These are phyloP conservation scores for Pisolithus sp. DNA, from an alignment of 768 basidiomycete genomes.

Conservation along the genomic window DNA sequence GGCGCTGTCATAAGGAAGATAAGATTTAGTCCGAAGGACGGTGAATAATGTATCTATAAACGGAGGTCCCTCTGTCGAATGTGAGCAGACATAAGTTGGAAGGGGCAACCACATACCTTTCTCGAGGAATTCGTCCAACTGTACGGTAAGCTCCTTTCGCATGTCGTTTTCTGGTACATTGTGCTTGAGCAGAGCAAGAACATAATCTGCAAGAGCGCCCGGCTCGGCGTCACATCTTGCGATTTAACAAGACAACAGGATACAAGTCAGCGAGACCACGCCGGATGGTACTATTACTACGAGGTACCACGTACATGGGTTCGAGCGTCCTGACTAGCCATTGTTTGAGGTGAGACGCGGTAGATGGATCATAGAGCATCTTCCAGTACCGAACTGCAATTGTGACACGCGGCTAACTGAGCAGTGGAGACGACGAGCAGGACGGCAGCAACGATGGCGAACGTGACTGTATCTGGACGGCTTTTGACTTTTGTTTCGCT, in stretches of 20 bases:
- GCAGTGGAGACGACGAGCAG: conserved; percentile 10
- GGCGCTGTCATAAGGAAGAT: conserved; percentile 63
- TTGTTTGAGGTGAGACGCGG: conserved; percentile 63
- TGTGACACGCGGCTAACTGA: neutral
- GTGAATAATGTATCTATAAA: conserved; percentile 88
- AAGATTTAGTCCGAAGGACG: conserved; percentile 79
- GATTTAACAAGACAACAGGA: neutral
- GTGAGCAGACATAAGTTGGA: conserved; percentile 6
- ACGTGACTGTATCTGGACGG: neutral
- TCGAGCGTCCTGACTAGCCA: conserved; percentile 88
- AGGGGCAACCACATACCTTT: conserved; percentile 48
- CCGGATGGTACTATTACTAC: neutral
- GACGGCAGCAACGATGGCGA: neutral
- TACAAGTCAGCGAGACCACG: neutral
- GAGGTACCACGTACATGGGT: conserved; percentile 62
- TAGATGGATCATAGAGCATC: conserved; percentile 67
- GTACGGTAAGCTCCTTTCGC: conserved; percentile 65
- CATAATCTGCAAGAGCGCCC: conserved; percentile 86
- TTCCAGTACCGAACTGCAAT: conserved; percentile 2
- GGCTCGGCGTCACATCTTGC: conserved; percentile 94
- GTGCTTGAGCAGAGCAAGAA: conserved; percentile 88
- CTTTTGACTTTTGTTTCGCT: neutral
- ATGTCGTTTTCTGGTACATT: conserved; percentile 79
- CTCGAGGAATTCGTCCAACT: conserved; percentile 91
- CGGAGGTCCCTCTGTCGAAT: conserved; percentile 47